These are phyloP conservation scores for Stenogyne calaminthoides DNA, from an alignment of 305 asterid species.

Conservation along the genomic window DNA sequence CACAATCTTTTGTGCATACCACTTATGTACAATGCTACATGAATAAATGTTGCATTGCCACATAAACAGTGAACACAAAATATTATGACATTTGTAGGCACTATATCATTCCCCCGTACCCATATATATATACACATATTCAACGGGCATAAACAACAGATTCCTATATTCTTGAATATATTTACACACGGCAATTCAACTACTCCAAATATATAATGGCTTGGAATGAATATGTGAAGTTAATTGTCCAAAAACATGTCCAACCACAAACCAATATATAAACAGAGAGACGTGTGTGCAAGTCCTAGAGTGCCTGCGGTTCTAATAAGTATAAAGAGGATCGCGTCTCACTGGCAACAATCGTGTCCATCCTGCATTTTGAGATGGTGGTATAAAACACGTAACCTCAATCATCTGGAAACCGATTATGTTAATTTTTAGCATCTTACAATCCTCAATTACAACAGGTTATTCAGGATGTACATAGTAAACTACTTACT, in stretches of 20 bases:
- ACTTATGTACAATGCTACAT: too few species aligned
- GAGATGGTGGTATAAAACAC: constrained; percentile 10
- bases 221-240: constrained; percentile 5
- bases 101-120: too few species aligned
- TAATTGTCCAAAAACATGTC: constrained; percentile 12
- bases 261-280: constrained; percentile 11
- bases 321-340: constrained; percentile 28
- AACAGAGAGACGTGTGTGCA: constrained; percentile 1
- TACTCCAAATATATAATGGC: constrained; percentile 11
- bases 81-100: too few species aligned
- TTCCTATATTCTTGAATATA: background rate
- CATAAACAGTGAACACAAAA: too few species aligned
- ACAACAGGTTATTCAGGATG: constrained; percentile 20
- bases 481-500: constrained; percentile 16
- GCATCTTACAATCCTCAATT: constrained; percentile 22
- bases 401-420: constrained; percentile 29
- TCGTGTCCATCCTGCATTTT: constrained; percentile 4
- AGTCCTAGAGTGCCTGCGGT: constrained; percentile 1
- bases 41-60: too few species aligned
- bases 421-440: constrained; percentile 10
- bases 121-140: background rate
- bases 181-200: constrained; percentile 9
- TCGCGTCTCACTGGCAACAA: constrained; percentile 20
- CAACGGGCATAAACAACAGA: background rate
- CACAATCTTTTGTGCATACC: too few species aligned